Percentiles rank a stretch among this genome's conserved stretches.
Evolutionary conservation across 257 asterid species (phyloP).

Genomic region (Phtheirospermum japonicum): DNA sequence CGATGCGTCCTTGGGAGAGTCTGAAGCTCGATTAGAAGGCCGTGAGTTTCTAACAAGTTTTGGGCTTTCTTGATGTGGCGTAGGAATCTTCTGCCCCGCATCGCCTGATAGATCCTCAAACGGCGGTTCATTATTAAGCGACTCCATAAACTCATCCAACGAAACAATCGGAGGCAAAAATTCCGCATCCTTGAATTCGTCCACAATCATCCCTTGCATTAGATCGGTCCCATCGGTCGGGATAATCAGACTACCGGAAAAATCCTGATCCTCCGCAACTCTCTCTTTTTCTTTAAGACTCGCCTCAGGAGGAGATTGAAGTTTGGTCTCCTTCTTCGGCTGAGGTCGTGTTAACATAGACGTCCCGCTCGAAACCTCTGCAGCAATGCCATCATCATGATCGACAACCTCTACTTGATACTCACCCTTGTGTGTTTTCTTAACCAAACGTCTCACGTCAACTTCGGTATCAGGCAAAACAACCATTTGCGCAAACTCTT

Average conservation of each 20-base stretch:
- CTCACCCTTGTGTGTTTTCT: constrained; percentile 99
- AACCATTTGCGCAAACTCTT: constrained; percentile 83
- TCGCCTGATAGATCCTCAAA: constrained; percentile 61
- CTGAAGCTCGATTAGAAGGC: constrained; percentile 39
- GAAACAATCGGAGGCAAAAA: constrained; percentile 91
- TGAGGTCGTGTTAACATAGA: constrained; percentile 38
- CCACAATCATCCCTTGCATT: constrained; percentile 96
- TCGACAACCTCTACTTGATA: constrained; percentile 75
- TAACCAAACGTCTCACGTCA: constrained; percentile 75
- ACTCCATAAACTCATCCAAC: constrained; percentile 94
- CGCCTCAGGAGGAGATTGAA: constrained; percentile 38
- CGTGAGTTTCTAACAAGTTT: constrained; percentile 29
- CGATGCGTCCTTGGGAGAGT: constrained; percentile 36
- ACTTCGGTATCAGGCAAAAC: constrained; percentile 89
- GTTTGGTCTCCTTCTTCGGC: constrained; percentile 34
- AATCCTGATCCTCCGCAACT: constrained; percentile 46
- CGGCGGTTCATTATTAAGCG: constrained; percentile 92
- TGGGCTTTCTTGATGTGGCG: constrained; percentile 38
- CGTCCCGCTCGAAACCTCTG: constrained; percentile 69
- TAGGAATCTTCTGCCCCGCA: constrained; percentile 35
- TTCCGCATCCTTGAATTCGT: constrained; percentile 80
- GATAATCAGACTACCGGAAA: constrained; percentile 61
- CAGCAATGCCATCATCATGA: constrained; percentile 51
- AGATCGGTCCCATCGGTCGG: constrained; percentile 87
- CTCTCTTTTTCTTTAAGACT: constrained; percentile 44